These are phyloP conservation scores for Kodamaea laetipori DNA, from an alignment of 805 yeast genomes.

Conservation along the genomic window DNA sequence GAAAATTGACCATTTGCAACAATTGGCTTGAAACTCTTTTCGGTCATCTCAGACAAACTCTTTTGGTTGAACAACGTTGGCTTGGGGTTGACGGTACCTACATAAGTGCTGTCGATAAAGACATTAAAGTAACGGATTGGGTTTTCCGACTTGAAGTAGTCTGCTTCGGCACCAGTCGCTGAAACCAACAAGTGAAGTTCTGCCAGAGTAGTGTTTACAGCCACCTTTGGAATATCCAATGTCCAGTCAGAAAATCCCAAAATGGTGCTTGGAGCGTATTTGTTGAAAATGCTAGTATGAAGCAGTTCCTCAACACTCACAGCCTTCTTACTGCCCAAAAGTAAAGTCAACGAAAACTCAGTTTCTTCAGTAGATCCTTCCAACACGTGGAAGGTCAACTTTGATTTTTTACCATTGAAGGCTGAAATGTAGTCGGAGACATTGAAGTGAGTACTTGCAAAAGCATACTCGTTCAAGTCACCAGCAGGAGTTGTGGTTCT, in stretches of 20 bases:
- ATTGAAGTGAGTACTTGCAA: slow-evolving; percentile 25
- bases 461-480: slow-evolving; percentile 1
- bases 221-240: slow-evolving; percentile 18
- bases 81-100: slow-evolving; percentile 28
- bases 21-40: slow-evolving; percentile 25
- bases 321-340: slow-evolving; percentile 21
- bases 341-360: slow-evolving; percentile 23
- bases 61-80: slow-evolving; percentile 31
- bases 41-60: slow-evolving; percentile 19
- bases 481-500: slow-evolving; percentile 30
- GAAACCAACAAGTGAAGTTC: slow-evolving; percentile 28
- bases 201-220: slow-evolving; percentile 24
- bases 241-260: slow-evolving; percentile 21
- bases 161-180: slow-evolving; percentile 27
- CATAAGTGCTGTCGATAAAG: slow-evolving; percentile 22
- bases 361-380: slow-evolving; percentile 23
- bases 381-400: slow-evolving; percentile 20
- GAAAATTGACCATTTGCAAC: slow-evolving; percentile 29
- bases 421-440: slow-evolving; percentile 27
- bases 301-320: background rate
- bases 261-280: background rate
- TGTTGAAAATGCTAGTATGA: background rate
- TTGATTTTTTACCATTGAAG: slow-evolving; percentile 18
- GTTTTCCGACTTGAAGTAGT: slow-evolving; percentile 21
- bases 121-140: slow-evolving; percentile 27